Evolutionary conservation across 148 eudicot species (phyloP).

Genomic region (Rhododendron vialii): DNA sequence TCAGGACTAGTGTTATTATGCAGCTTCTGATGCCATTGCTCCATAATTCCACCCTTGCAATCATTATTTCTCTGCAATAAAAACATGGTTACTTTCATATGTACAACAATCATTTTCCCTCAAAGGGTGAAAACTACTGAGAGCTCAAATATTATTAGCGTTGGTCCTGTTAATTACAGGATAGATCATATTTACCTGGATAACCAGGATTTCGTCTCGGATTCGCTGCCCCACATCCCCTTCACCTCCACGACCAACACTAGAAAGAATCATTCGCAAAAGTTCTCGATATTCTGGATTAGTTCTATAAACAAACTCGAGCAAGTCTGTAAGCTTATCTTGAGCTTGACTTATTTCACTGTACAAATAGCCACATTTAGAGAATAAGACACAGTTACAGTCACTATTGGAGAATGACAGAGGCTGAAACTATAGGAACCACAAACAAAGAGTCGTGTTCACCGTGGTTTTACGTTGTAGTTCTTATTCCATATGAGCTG

Average conservation of each 20-base stretch:
- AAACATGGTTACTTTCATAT: background rate
- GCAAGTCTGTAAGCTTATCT: constrained; percentile 85
- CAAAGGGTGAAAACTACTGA: background rate
- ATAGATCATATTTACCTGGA: constrained; percentile 45
- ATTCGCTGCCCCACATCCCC: constrained; percentile 99
- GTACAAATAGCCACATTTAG: constrained; percentile 16
- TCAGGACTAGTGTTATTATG: constrained; percentile 99
- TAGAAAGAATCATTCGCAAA: constrained; percentile 78
- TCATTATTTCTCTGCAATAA: constrained; percentile 76
- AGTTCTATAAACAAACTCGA: constrained; percentile 61
- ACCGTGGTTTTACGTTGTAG: constrained; percentile 98
- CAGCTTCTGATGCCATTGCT: constrained; percentile 99
- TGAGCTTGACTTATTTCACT: constrained; percentile 99
- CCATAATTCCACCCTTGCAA: constrained; percentile 98
- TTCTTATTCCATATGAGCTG: constrained; percentile 98
- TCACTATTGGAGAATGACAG: background rate
- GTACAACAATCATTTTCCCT: background rate
- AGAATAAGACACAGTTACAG: background rate
- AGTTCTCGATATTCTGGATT: constrained; percentile 75
- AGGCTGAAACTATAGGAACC: background rate
- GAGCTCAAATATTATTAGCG: background rate
- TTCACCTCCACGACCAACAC: constrained; percentile 98
- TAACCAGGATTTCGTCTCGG: constrained; percentile 94
- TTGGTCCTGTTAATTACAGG: background rate
- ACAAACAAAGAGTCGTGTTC: background rate